Percentiles rank a stretch among this genome's conserved stretches.
phyloP scores from a whole-genome alignment of 2,329 filamentous ascomycete species.

The Phialophora macrospora region DNA sequence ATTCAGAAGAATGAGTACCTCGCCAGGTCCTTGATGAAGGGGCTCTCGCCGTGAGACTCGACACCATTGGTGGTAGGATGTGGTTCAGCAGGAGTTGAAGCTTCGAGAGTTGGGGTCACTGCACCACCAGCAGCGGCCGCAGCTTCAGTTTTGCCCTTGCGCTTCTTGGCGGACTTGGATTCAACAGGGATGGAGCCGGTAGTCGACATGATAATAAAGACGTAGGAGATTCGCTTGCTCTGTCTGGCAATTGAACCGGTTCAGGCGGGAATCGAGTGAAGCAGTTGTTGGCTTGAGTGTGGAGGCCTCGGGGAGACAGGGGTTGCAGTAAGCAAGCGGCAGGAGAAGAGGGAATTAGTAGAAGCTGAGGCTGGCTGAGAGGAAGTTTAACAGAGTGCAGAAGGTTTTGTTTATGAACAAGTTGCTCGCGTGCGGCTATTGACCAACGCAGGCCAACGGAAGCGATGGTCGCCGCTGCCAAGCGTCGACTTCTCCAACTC shows the following conservation, averaged over 20 bases:
- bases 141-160: constrained; percentile 57
- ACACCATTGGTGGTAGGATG: constrained; percentile 59
- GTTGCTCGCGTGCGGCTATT: constrained; percentile 20
- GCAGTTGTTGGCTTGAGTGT: background rate
- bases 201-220: constrained; percentile 30
- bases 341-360: background rate
- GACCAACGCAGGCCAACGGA: constrained; percentile 6
- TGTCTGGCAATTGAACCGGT: background rate
- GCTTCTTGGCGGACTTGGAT: constrained; percentile 71
- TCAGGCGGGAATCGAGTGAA: background rate
- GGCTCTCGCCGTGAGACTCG: constrained; percentile 70
- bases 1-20: constrained; percentile 64
- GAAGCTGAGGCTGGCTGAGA: background rate
- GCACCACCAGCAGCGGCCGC: constrained; percentile 58
- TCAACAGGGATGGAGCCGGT: constrained; percentile 46
- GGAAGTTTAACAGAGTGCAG: background rate
- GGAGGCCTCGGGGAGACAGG: background rate
- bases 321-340: background rate
- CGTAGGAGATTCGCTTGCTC: background rate
- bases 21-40: constrained; percentile 84
- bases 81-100: constrained; percentile 38
- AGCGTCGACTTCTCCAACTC: constrained; percentile 11
- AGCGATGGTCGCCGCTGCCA: constrained; percentile 1
- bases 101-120: constrained; percentile 48
- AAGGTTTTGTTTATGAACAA: background rate